phyloP scores from a whole-genome alignment of 441 rosid species.

The Melastoma candidum region DNA sequence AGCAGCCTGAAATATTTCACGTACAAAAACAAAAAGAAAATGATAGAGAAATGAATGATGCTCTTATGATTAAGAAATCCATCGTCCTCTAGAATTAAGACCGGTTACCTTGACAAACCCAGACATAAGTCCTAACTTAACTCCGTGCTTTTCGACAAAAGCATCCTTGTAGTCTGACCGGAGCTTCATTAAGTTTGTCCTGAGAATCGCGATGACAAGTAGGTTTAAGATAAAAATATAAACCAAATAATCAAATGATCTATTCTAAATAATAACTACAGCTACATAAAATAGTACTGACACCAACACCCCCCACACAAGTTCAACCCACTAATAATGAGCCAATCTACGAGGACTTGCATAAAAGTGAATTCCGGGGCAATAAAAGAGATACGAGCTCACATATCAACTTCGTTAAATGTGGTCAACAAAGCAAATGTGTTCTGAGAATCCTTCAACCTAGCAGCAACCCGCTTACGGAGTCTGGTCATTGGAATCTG shows the following conservation, averaged over 20 bases:
- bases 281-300: too few species aligned
- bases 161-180: slow-evolving; percentile 95
- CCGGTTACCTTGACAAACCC: slow-evolving; percentile 74
- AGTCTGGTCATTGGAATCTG: slow-evolving; percentile 99
- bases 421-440: slow-evolving; percentile 94
- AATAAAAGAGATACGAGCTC: slow-evolving; percentile 21
- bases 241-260: not conserved
- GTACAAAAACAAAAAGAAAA: slow-evolving; percentile 5
- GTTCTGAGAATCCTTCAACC: slow-evolving; percentile 82
- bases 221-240: slow-evolving; percentile 1
- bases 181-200: slow-evolving; percentile 98
- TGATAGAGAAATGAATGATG: not conserved
- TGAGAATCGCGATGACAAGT: slow-evolving; percentile 18
- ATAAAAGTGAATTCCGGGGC: not conserved
- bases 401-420: slow-evolving; percentile 98
- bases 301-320: not conserved
- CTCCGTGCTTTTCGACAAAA: slow-evolving; percentile 88
- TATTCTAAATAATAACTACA: too few species aligned
- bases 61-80: not conserved
- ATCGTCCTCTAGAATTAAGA: not conserved
- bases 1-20: slow-evolving; percentile 61
- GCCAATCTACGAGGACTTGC: not conserved
- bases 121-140: slow-evolving; percentile 93
- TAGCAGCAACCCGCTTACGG: slow-evolving; percentile 79
- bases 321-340: not conserved